These are phyloP conservation scores for Didymella glomerata DNA, from an alignment of 2,329 filamentous ascomycete species.

Conservation along the genomic window DNA sequence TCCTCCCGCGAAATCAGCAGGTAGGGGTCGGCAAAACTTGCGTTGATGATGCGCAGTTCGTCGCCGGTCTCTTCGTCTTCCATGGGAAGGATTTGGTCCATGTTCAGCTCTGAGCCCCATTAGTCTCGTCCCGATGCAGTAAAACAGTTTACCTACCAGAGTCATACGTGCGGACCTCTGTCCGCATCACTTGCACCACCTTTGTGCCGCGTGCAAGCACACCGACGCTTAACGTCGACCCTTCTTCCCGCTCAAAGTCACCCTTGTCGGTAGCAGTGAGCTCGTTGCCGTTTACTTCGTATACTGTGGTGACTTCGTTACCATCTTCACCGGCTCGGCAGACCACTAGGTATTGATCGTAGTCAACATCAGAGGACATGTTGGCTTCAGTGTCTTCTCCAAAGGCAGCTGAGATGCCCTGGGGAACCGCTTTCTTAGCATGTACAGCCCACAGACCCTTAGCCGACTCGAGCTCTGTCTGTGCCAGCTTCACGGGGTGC, in stretches of 20 bases:
- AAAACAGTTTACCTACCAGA: conserved; percentile 67
- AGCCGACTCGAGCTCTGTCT: conserved; percentile 76
- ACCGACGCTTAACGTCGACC: conserved; percentile 84
- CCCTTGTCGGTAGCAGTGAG: conserved; percentile 80
- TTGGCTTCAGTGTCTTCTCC: conserved; percentile 54
- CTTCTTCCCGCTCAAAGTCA: conserved; percentile 91
- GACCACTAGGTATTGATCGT: conserved; percentile 83
- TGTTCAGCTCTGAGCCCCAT: conserved; percentile 71
- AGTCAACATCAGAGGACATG: conserved; percentile 62
- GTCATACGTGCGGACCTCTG: conserved; percentile 90
- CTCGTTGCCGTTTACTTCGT: conserved; percentile 74
- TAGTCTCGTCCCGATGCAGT: neutral
- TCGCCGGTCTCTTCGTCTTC: conserved; percentile 81
- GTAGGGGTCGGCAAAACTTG: conserved; percentile 87
- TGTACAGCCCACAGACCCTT: conserved; percentile 83
- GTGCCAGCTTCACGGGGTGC: conserved; percentile 74
- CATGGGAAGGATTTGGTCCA: conserved; percentile 92
- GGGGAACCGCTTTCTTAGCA: conserved; percentile 72
- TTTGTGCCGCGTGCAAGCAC: conserved; percentile 81
- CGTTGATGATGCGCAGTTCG: conserved; percentile 78
- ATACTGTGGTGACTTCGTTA: conserved; percentile 80
- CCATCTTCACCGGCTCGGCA: conserved; percentile 72
- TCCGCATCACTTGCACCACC: conserved; percentile 86
- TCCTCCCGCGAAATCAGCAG: conserved; percentile 85
- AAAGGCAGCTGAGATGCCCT: conserved; percentile 59